Base-by-base conservation (phyloP, 2,329 filamentous ascomycete genomes). In the Pestalotiopsis sp. region DNA sequence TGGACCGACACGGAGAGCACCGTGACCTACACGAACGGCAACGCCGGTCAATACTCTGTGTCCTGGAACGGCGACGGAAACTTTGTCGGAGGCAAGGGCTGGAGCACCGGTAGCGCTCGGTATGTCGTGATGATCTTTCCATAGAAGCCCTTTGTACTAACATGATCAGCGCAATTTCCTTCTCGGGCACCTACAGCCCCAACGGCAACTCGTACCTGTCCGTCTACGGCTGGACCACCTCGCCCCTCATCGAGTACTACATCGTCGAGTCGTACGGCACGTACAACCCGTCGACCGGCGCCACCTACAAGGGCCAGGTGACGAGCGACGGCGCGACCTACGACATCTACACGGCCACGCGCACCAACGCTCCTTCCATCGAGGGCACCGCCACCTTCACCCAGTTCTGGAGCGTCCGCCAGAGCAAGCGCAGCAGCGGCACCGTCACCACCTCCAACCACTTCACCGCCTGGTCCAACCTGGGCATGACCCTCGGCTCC, bases 21-120 rank as follows among this genome's bases (percentile, higher is more conserved):
- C 57, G 84, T 86, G 7, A 84, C 80, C 52, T 90, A 90, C 80
- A 87, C 83, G 74, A 90, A 89, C 77, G 84, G 82, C 23, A 76
- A 77, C 4, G 83, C 77, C 23, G 87, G 88, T 27, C 76, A 77
- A 69, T 88, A 87, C 80, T 82, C 78, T 68, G 79, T 86, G 6
- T 78, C 66, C 4, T 88, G 86, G 86, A 77, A 79, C 64, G 80
- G 78, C 41, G 82, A 82, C 72, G 82, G 81, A 71, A 83, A 85
- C 77, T 84, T 84, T 72, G 82, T 85, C 17, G 83, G 80, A 59
- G 84, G 84, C 66, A 86, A 86, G 77, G 84, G 85, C 38, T 86
- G 84, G 84, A 83, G 80, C 67, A 73, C 75, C 1, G 75, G 76
- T 27, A 66, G 65, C 20, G 45, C 70, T 2, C 68, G 70, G 70